Evolutionary conservation across 352 stramenopile species (phyloP).

Genomic region (Pythium guiyangense): DNA sequence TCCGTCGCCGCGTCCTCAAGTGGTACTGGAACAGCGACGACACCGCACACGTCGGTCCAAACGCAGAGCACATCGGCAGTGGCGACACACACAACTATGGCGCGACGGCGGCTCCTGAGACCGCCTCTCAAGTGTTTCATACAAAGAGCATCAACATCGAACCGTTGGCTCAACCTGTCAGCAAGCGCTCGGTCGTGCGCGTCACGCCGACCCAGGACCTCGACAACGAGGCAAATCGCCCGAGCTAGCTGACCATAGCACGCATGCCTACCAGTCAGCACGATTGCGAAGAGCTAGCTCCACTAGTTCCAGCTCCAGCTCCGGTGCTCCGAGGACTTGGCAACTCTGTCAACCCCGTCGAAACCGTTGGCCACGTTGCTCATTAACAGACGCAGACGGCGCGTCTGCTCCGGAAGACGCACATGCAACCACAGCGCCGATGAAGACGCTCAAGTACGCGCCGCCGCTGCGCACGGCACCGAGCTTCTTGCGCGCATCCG

Average conservation of each 20-base stretch:
- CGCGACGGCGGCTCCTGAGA: background rate
- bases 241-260: too few relatives aligned
- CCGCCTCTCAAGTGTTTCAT: background rate
- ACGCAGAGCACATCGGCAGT: background rate
- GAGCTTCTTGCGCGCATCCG: constrained; percentile 9
- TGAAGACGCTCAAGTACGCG: constrained; percentile 9
- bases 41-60: constrained; percentile 3
- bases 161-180: background rate
- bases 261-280: too few relatives aligned
- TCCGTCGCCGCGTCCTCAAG: constrained; percentile 1
- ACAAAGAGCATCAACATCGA: background rate
- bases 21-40: constrained; percentile 15
- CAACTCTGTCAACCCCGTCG: too few relatives aligned
- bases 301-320: too few relatives aligned
- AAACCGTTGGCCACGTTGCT: too few relatives aligned
- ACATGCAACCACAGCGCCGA: background rate
- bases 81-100: too few relatives aligned
- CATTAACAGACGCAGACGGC: too few relatives aligned
- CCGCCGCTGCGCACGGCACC: constrained; percentile 10
- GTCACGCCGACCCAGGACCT: background rate
- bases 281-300: too few relatives aligned
- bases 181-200: background rate
- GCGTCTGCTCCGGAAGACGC: too few relatives aligned
- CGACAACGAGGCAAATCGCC: background rate
- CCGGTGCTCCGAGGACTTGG: too few relatives aligned